These are phyloP conservation scores for Russula lepida DNA, from an alignment of 768 basidiomycete genomes.

Conservation along the genomic window DNA sequence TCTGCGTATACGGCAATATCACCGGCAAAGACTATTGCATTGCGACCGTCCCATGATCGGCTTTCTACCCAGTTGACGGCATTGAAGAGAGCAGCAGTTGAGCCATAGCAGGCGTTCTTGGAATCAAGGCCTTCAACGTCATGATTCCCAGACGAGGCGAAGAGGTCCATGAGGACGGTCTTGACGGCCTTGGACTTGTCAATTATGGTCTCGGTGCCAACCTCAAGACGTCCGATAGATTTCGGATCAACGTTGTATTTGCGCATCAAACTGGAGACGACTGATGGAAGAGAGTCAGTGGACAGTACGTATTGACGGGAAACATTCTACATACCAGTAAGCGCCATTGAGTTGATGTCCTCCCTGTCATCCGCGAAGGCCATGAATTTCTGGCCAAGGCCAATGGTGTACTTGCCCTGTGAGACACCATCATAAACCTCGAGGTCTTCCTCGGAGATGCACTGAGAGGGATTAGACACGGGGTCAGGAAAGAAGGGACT, in stretches of 20 bases:
- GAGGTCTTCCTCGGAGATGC: constrained; percentile 91
- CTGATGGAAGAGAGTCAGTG: constrained; percentile 33
- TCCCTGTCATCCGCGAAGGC: constrained; percentile 98
- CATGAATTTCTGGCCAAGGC: constrained; percentile 97
- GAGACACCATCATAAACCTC: constrained; percentile 20
- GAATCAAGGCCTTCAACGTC: constrained; percentile 99
- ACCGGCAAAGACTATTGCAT: constrained; percentile 93
- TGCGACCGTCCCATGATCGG: constrained; percentile 93
- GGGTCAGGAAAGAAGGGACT: not conserved
- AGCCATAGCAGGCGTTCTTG: constrained; percentile 99
- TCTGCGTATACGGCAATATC: constrained; percentile 99
- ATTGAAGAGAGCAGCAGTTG: constrained; percentile 98
- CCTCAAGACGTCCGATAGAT: constrained; percentile 95
- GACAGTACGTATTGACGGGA: constrained; percentile 8
- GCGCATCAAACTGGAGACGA: constrained; percentile 79
- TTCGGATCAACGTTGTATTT: constrained; percentile 95
- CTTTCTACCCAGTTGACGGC: constrained; percentile 98
- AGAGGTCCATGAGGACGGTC: constrained; percentile 97
- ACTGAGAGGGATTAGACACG: constrained; percentile 37
- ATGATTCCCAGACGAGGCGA: constrained; percentile 83
- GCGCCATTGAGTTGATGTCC: constrained; percentile 96
- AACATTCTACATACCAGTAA: constrained; percentile 60
- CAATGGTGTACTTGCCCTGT: constrained; percentile 97
- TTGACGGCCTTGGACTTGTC: constrained; percentile 99
- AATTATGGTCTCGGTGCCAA: constrained; percentile 98